Conservation (phyloP, 176 grass and related monocot species). For the Cenchrus americanus region DNA sequence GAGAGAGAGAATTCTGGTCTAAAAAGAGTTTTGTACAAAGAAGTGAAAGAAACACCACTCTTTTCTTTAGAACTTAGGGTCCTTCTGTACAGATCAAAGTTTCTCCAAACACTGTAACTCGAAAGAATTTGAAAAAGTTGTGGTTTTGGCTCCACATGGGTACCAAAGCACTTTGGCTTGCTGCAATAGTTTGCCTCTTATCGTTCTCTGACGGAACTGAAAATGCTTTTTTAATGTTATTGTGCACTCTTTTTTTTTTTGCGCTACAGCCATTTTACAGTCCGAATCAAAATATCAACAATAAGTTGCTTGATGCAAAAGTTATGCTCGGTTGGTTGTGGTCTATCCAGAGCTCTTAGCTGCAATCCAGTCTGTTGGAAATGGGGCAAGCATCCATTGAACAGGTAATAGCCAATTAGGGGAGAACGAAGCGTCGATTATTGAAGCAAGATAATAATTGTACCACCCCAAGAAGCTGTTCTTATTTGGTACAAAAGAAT, state of each 20-base stretch:
- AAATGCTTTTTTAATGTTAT: not conserved
- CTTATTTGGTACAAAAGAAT: constrained; percentile 17
- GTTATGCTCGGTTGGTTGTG: not conserved
- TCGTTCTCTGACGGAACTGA: not conserved
- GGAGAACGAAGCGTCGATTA: not conserved
- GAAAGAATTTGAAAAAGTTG: constrained; percentile 1
- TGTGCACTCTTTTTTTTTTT: not conserved
- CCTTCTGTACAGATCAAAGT: constrained; percentile 31
- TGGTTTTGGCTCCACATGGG: constrained; percentile 10
- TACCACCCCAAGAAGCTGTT: not conserved
- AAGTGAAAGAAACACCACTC: constrained; percentile 23
- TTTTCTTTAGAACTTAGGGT: constrained; percentile 41
- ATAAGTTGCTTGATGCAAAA: not conserved
- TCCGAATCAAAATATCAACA: not conserved
- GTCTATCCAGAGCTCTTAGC: not conserved
- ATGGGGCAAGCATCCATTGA: constrained; percentile 16
- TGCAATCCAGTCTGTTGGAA: constrained; percentile 2
- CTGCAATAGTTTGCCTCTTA: not conserved
- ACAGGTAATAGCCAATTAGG: constrained; percentile 8
- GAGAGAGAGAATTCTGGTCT: constrained; percentile 41
- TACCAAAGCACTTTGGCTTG: constrained; percentile 24
- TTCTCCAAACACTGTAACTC: constrained; percentile 39
- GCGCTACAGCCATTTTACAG: not conserved
- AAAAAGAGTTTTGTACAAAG: constrained; percentile 50
- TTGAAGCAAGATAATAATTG: constrained; percentile 5